phyloP scores from a whole-genome alignment of 768 basidiomycete genomes.

The Leccinum obscurum region DNA sequence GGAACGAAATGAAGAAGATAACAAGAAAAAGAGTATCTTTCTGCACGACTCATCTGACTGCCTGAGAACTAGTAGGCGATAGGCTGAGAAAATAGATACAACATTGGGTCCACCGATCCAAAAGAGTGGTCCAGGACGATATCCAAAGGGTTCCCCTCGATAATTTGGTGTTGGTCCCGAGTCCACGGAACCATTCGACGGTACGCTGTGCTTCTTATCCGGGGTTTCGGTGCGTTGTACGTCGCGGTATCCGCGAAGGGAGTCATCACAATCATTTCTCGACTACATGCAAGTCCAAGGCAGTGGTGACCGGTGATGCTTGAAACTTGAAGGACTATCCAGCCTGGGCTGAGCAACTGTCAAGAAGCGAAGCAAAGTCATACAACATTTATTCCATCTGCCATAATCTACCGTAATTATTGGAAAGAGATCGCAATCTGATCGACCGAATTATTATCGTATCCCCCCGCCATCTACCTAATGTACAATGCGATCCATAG shows the following conservation, averaged over 20 bases:
- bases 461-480: not conserved
- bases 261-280: not conserved
- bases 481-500: constrained; percentile 15
- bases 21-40: not conserved
- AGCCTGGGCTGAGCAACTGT: not conserved
- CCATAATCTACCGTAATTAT: not conserved
- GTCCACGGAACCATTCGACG: not conserved
- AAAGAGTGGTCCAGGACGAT: not conserved
- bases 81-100: not conserved
- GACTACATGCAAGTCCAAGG: not conserved
- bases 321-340: not conserved
- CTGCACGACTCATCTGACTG: not conserved
- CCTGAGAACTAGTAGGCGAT: not conserved
- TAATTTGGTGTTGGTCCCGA: not conserved
- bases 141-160: not conserved
- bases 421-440: not conserved
- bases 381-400: not conserved
- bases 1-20: too few relatives aligned
- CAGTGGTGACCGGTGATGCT: not conserved
- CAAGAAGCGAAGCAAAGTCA: not conserved
- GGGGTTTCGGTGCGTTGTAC: not conserved
- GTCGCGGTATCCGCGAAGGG: not conserved
- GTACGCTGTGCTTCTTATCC: not conserved
- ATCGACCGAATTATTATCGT: not conserved
- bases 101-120: not conserved